phyloP scores from a whole-genome alignment of 2,329 filamentous ascomycete species.

The Apiospora hydei region DNA sequence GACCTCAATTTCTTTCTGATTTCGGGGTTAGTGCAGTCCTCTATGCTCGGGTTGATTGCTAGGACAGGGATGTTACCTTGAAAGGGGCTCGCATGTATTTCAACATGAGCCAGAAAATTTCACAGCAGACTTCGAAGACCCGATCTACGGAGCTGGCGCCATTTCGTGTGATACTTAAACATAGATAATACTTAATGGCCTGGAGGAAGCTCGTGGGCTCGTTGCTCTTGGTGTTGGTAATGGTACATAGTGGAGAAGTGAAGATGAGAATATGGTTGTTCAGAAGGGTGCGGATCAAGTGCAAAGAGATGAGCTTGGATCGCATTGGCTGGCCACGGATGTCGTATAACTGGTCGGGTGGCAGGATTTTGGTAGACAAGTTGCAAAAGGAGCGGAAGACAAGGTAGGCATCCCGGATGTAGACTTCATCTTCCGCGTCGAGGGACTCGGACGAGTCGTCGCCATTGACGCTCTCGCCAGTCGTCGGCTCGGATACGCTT shows the following conservation, averaged over 20 bases:
- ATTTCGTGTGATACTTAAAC: slow-evolving; percentile 92
- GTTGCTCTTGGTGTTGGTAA: slow-evolving; percentile 87
- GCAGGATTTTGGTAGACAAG: slow-evolving; percentile 88
- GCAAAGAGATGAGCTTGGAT: slow-evolving; percentile 92
- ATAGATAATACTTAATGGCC: slow-evolving; percentile 96
- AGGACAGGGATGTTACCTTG: slow-evolving; percentile 67
- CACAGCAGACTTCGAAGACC: slow-evolving; percentile 94
- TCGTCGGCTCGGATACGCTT: slow-evolving; percentile 62
- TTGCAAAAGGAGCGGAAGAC: slow-evolving; percentile 98
- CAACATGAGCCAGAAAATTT: slow-evolving; percentile 98
- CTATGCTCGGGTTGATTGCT: neutral
- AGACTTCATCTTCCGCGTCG: slow-evolving; percentile 88
- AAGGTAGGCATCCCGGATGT: slow-evolving; percentile 94
- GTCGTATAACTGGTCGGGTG: slow-evolving; percentile 91
- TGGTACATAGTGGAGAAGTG: slow-evolving; percentile 88
- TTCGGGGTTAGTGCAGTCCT: neutral
- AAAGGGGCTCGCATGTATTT: slow-evolving; percentile 92
- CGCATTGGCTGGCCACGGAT: slow-evolving; percentile 95
- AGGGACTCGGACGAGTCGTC: slow-evolving; percentile 66
- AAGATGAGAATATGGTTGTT: slow-evolving; percentile 95
- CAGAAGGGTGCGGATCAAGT: slow-evolving; percentile 92
- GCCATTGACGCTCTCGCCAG: slow-evolving; percentile 56
- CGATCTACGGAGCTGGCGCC: slow-evolving; percentile 90
- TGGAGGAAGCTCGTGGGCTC: slow-evolving; percentile 91
- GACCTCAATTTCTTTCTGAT: slow-evolving; percentile 92